A percentile compares a stretch with the other conserved stretches of the same genome.
phyloP scores from a whole-genome alignment of 2,329 filamentous ascomycete species.

The Trichoderma afroharzianum region DNA sequence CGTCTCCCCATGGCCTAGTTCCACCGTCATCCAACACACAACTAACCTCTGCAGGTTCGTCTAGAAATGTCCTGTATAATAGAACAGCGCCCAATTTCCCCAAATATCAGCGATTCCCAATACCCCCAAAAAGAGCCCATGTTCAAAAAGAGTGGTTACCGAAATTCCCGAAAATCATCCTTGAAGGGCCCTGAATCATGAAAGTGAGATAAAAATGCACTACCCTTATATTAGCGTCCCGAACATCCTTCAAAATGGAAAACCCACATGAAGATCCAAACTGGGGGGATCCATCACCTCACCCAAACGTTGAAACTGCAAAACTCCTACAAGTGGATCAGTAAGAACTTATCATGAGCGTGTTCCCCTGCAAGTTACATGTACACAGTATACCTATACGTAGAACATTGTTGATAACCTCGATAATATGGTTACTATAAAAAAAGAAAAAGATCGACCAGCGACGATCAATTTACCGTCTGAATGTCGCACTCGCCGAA shows the following conservation, averaged over 20 bases:
- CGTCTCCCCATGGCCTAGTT: background rate
- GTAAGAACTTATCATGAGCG: background rate
- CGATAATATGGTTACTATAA: background rate
- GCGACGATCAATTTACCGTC: background rate
- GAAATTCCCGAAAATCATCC: background rate
- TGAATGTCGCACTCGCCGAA: background rate
- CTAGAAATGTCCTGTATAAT: background rate
- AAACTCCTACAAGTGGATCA: background rate
- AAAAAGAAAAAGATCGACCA: background rate
- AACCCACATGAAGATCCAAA: slow-evolving; percentile 1
- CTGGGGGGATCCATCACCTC: background rate
- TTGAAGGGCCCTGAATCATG: background rate
- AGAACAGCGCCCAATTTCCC: background rate
- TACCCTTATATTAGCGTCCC: background rate
- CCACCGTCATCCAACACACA: background rate
- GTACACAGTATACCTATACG: background rate
- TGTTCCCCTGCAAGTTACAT: background rate
- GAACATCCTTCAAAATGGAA: background rate
- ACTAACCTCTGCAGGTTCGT: background rate
- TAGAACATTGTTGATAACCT: background rate
- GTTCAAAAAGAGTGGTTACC: background rate
- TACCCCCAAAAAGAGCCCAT: background rate
- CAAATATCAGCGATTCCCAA: background rate
- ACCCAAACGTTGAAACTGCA: background rate
- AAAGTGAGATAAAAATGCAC: background rate